These are phyloP conservation scores for Sextonia rubra DNA, from an alignment of 164 flowering plant species.

Conservation along the genomic window DNA sequence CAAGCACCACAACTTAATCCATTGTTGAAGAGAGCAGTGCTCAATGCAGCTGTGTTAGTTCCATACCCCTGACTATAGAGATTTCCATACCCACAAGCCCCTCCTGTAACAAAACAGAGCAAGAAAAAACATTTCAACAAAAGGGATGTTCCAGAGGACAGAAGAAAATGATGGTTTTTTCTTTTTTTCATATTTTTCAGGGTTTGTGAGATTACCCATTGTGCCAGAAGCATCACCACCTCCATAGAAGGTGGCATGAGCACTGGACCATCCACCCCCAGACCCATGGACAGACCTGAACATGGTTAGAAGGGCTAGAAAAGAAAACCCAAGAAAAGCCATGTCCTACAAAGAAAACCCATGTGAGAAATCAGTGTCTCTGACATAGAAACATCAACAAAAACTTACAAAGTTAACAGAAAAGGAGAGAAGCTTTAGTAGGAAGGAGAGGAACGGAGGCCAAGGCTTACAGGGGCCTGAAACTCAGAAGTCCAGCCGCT, in stretches of 20 bases:
- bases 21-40: constrained; percentile 68
- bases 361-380: background rate
- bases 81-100: constrained; percentile 86
- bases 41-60: constrained; percentile 62
- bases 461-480: constrained; percentile 10
- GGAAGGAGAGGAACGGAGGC: background rate
- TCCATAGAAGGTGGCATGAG: constrained; percentile 79
- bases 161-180: background rate
- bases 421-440: background rate
- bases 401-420: background rate
- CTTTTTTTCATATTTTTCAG: background rate
- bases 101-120: constrained; percentile 35
- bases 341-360: constrained; percentile 31
- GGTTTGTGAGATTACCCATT: constrained; percentile 46
- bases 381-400: background rate
- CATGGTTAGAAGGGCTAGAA: constrained; percentile 25
- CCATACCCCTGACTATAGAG: constrained; percentile 75
- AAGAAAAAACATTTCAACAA: background rate
- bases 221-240: constrained; percentile 79
- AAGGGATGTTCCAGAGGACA: background rate
- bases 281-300: constrained; percentile 33
- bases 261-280: constrained; percentile 52
- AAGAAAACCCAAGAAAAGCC: constrained; percentile 29
- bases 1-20: constrained; percentile 77
- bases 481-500: constrained; percentile 3